These are phyloP conservation scores for Cercospora zeae-maydis DNA, from an alignment of 2,329 filamentous ascomycete species.

Conservation along the genomic window DNA sequence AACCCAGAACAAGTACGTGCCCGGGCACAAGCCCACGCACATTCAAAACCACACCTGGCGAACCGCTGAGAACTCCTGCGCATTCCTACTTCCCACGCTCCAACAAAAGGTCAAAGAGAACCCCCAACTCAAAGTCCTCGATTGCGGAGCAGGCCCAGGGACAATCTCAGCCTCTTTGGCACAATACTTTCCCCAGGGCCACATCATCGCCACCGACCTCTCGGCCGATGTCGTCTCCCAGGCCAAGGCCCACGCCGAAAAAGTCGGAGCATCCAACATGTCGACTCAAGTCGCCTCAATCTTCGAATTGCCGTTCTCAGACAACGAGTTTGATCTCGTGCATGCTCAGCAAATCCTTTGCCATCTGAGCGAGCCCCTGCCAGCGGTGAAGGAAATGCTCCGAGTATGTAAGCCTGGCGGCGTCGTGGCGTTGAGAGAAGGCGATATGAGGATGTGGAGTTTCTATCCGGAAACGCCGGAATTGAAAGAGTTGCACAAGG, in stretches of 20 bases:
- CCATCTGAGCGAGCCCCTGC: slow-evolving; percentile 52
- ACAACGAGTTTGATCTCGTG: slow-evolving; percentile 57
- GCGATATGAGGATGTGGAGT: slow-evolving; percentile 38
- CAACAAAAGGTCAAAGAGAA: slow-evolving; percentile 20
- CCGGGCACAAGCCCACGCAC: slow-evolving; percentile 42
- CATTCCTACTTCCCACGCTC: slow-evolving; percentile 35
- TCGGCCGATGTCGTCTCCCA: slow-evolving; percentile 43
- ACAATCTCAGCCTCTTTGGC: slow-evolving; percentile 48
- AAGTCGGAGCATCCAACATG: slow-evolving; percentile 40
- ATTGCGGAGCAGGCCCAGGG: slow-evolving; percentile 50
- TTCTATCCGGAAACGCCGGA: slow-evolving; percentile 37
- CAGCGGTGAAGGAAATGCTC: slow-evolving; percentile 53
- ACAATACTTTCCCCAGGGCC: slow-evolving; percentile 43
- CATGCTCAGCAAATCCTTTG: slow-evolving; percentile 57
- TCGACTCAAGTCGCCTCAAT: slow-evolving; percentile 38
- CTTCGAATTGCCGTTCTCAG: slow-evolving; percentile 40
- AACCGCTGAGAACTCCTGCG: slow-evolving; percentile 44
- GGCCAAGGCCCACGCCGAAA: slow-evolving; percentile 38
- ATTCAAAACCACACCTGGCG: slow-evolving; percentile 46
- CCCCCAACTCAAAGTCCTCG: slow-evolving; percentile 40
- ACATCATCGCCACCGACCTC: slow-evolving; percentile 45
- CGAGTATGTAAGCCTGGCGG: slow-evolving; percentile 53
- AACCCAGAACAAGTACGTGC: slow-evolving; percentile 35
- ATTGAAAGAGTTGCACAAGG: slow-evolving; percentile 37
- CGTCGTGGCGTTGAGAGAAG: slow-evolving; percentile 50